These are phyloP conservation scores for Ascoidea rubescens DNA, from an alignment of 805 yeast species.

Conservation along the genomic window DNA sequence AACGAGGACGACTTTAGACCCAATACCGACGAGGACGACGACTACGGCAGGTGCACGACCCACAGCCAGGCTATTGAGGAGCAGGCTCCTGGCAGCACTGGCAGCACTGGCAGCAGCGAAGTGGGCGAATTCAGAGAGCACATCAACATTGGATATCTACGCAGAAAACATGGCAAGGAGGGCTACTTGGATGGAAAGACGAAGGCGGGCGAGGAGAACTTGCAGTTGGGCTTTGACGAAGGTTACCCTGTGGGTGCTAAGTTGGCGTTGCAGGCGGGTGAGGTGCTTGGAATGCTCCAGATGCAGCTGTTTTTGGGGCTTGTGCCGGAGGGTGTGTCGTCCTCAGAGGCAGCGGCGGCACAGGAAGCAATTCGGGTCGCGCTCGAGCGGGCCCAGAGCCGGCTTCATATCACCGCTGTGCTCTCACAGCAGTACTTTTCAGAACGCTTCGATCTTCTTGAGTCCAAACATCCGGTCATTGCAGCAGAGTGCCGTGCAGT, in stretches of 20 bases:
- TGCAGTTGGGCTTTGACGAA: conserved; percentile 2
- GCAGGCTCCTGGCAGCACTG: neutral
- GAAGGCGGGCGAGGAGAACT: neutral
- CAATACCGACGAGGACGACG: neutral
- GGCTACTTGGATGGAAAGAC: conserved; percentile 80
- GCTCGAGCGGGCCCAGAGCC: neutral
- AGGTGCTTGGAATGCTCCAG: neutral
- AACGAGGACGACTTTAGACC: neutral
- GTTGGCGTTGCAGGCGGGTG: neutral
- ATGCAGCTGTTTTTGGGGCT: neutral
- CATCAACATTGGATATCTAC: neutral
- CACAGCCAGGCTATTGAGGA: neutral
- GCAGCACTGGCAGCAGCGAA: neutral
- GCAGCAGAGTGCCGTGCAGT: too few relatives aligned
- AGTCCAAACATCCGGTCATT: too few relatives aligned
- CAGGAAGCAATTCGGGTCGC: neutral
- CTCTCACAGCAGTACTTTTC: neutral
- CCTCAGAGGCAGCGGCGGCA: neutral
- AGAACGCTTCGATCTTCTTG: too few relatives aligned
- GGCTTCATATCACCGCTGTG: neutral
- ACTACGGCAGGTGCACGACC: neutral
- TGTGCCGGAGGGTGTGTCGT: neutral
- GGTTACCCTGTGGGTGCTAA: neutral
- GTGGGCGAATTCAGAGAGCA: neutral
- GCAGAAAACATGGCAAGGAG: conserved; percentile 41